Evolutionary conservation across 202 grass and related monocot species (phyloP), one percentile per base, ranked within the genome.

Genomic region (Setaria viridis): DNA sequence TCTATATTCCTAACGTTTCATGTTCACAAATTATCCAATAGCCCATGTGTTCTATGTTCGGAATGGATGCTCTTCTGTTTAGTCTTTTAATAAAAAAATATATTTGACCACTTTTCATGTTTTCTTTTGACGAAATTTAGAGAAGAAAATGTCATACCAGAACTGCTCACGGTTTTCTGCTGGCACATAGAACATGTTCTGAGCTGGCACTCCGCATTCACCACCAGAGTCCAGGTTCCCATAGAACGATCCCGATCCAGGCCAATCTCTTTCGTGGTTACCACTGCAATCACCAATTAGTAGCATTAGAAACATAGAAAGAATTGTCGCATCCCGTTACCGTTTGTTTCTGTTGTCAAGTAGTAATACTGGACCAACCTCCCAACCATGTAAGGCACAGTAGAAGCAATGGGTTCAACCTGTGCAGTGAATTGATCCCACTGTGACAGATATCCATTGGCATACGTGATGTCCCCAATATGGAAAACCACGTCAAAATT

Each of bases 391-490:
- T 95, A 98, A 82, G 93, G 96, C 20, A 95, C 86, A 62, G 78
- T 84, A 20, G 96, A 89, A 37, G 96, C 91, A 82, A 98, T 92
- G 51, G 96, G 91, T 80, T 98, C 96, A 70, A 95, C 82, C 62
- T 95, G 96, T 77, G 93, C 93, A 1, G 93, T 98, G 68, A 98
- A 98, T 89, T 98, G 93, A 87, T 98, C 96, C 93, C 96, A 98
- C 51, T 98, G 96, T 81, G 96, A 98, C 4, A 98, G 78, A 78
- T 98, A 98, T 47, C 96, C 96, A 89, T 86, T 95, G 51, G 95
- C 93, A 63, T 98, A 98, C 16, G 70, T 51, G 70, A 98, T 79
- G 50, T 98, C 96, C 63, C 96, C 96, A 73, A 92, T 95, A 81
- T 98, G 91, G 70, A 98, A 71, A 86, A 98, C 89, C 76, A 98